phyloP scores from a whole-genome alignment of 768 basidiomycete species.

The Dentipellis sp. region DNA sequence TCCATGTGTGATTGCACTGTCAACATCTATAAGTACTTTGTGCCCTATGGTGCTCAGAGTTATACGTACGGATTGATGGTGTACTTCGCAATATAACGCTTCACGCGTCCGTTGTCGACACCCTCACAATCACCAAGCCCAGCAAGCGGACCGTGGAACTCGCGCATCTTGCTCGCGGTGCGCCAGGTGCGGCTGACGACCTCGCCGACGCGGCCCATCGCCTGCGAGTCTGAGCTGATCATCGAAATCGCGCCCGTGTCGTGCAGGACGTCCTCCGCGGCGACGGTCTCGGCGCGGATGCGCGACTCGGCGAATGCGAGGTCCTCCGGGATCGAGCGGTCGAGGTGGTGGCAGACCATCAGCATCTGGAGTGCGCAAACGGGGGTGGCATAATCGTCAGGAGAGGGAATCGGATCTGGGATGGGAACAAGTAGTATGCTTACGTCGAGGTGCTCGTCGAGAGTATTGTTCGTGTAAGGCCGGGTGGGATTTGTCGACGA shows the following conservation, averaged over 20 bases:
- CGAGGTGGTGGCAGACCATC: slow-evolving; percentile 99
- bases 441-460: slow-evolving; percentile 96
- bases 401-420: background rate
- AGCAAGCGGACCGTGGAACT: slow-evolving; percentile 62
- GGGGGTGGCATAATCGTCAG: background rate
- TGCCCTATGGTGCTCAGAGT: background rate
- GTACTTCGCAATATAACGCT: slow-evolving; percentile 93
- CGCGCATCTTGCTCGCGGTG: slow-evolving; percentile 91
- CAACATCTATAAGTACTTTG: background rate
- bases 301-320: slow-evolving; percentile 94
- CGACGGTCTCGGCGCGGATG: slow-evolving; percentile 93
- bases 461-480: slow-evolving; percentile 83
- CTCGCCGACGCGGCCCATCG: slow-evolving; percentile 97
- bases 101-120: slow-evolving; percentile 83
- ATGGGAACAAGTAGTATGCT: slow-evolving; percentile 18
- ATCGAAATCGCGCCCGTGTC: slow-evolving; percentile 93
- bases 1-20: slow-evolving; percentile 88
- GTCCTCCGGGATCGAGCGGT: slow-evolving; percentile 86
- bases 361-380: slow-evolving; percentile 61
- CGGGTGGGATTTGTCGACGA: slow-evolving; percentile 97
- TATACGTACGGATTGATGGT: slow-evolving; percentile 88
- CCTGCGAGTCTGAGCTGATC: slow-evolving; percentile 94
- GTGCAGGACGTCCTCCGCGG: slow-evolving; percentile 93
- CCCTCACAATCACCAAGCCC: slow-evolving; percentile 61
- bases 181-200: slow-evolving; percentile 91